Conservation (phyloP, 768 basidiomycete species). For the Tephrocybe sp. region DNA sequence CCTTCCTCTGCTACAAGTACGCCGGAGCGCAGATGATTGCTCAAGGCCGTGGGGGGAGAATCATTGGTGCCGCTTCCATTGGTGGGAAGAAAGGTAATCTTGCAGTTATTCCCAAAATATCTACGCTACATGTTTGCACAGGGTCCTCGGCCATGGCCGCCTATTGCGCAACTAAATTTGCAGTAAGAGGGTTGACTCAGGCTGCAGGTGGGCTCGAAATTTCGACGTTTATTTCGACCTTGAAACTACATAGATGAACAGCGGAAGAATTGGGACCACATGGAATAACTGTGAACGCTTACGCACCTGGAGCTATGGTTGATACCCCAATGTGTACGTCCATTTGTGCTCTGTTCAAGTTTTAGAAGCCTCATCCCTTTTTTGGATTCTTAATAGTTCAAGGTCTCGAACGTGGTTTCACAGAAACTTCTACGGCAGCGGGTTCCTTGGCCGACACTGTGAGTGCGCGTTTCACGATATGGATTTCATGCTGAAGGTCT, state of each 20-base stretch:
- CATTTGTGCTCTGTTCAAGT: not conserved
- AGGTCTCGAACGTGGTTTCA: not conserved
- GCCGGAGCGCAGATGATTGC: constrained; percentile 60
- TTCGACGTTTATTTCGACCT: not conserved
- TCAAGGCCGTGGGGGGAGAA: constrained; percentile 50
- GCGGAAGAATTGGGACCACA: constrained; percentile 36
- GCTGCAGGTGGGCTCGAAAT: constrained; percentile 27
- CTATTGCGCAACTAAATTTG: constrained; percentile 38
- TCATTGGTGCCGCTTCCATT: constrained; percentile 44
- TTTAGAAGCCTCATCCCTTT: not conserved
- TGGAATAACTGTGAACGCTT: constrained; percentile 42
- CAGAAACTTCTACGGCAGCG: not conserved
- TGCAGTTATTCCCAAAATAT: no score
- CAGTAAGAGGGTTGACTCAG: constrained; percentile 39
- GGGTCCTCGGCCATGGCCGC: constrained; percentile 8
- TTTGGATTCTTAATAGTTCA: not conserved
- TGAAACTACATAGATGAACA: constrained; percentile 9
- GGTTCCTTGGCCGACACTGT: not conserved
- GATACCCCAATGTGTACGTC: constrained; percentile 16
- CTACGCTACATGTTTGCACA: not conserved
- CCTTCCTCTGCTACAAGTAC: constrained; percentile 62
- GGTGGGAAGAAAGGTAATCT: constrained; percentile 29
- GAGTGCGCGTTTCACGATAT: not conserved
- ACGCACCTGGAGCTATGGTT: constrained; percentile 30
- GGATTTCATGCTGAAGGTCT: not conserved